Evolutionary conservation across 2,329 filamentous ascomycete species (phyloP), one percentile per base, ranked within the genome.

Genomic region (Epichloe amarillans): DNA sequence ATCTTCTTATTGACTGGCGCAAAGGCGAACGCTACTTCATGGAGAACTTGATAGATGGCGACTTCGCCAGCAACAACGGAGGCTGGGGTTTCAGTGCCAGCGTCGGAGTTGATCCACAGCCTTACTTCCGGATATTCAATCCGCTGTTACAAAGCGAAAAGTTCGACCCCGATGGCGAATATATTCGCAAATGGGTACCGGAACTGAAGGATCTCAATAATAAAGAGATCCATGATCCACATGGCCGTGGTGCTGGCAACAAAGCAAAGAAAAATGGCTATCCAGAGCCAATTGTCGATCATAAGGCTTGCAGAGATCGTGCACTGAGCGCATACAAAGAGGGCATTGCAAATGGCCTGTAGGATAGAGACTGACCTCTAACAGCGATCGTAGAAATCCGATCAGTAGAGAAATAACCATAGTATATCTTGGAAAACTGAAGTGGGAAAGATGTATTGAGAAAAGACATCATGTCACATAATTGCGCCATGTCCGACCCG

Each of bases 111-210:
- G 88, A 94, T 64, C 86, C 88, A 1, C 86, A 95, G 66, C 88
- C 89, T 0, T 95, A 94, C 63, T 95, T 95, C 56, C 77, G 88
- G 6, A 86, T 95, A 48, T 95, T 95, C 68, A 95, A 94, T 60
- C 89, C 89, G 0, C 64, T 88, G 43, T 68, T 87, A 17, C 89
- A 95, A 70, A 88, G 84, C 58, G 86, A 93, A 72, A 90, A 85
- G 66, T 95, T 94, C 58, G 89, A 95, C 62, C 71, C 76, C 0
- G 72, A 84, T 0, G 90, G 88, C 0, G 79, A 80, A 15, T 95
- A 91, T 63, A 94, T 95, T 51, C 75, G 85, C 38, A 80, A 79
- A 53, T 95, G 88, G 88, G 73, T 95, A 8, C 82, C 82, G 0
- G 89, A 95, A 67, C 68, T 95, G 53, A 72, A 68, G 26, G 74